Base-by-base conservation (phyloP, 2,329 filamentous ascomycete genomes). In the Cladosporium sp. region DNA sequence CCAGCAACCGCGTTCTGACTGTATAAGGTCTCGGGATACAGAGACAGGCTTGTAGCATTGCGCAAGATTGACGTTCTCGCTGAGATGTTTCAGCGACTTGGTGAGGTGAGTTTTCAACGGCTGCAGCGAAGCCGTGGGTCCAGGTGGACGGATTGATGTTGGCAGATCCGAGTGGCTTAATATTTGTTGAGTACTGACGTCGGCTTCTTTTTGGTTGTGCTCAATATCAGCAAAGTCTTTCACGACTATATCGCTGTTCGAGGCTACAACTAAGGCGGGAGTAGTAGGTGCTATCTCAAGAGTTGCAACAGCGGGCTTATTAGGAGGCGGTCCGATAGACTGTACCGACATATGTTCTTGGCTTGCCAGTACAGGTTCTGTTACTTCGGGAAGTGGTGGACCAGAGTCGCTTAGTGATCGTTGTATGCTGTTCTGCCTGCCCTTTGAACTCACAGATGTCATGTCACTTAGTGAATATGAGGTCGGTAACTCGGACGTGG, bases 1-100 rank as follows among this genome's bases (percentile, higher is more conserved):
- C 92, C 92, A 97, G 72, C 89, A 86, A 0, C 92, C 92, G 15
- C 92, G 81, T 70, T 96, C 91, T 38, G 88, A 82, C 0, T 74
- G 73, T 2, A 79, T 73, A 1, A 88, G 73, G 0, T 72, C 68
- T 3, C 87, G 78, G 1, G 74, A 73, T 54, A 82, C 61, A 5
- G 50, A 62, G 3, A 64, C 43, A 15, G 75, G 74, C 20, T 67
- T 67, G 63, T 74, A 79, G 8, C 66, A 40, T 4, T 64, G 52
- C 2, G 49, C n/a, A 7, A 69, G 64, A 5, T 52, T 61, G 19
- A 65, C 58, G 19, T 73, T 66, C 11, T 71, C 66, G 9, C 60
- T 56, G 15, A 75, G 72, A 12, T 70, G 63, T 3, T 58, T 55
- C 1, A 74, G 64, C 8, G 65, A 62, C 3, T 63, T 61, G 7